These are phyloP conservation scores for Nemophila menziesii DNA, from an alignment of 257 asterid species.

Conservation along the genomic window DNA sequence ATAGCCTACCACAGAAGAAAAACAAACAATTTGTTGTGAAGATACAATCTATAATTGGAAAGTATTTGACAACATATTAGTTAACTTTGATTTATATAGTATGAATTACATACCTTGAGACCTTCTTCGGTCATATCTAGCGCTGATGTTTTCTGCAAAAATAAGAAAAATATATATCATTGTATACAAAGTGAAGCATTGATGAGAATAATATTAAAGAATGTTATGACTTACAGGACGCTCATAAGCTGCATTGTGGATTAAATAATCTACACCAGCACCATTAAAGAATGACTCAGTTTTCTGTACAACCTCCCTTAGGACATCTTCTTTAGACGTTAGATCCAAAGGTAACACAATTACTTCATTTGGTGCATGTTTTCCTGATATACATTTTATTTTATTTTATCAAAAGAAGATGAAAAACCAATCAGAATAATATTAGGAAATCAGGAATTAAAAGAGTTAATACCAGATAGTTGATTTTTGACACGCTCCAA, in stretches of 20 bases:
- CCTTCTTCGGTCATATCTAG: slow-evolving; percentile 74
- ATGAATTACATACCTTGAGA: slow-evolving; percentile 81
- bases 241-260: slow-evolving; percentile 96
- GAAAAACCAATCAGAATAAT: neutral
- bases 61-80: neutral
- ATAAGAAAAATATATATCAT: slow-evolving; percentile 19
- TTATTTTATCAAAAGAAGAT: neutral
- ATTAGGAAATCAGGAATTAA: slow-evolving; percentile 2
- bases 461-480: slow-evolving; percentile 43
- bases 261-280: slow-evolving; percentile 89
- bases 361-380: slow-evolving; percentile 71
- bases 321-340: slow-evolving; percentile 59
- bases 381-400: slow-evolving; percentile 40
- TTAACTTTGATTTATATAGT: neutral
- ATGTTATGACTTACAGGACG: slow-evolving; percentile 66
- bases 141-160: slow-evolving; percentile 78
- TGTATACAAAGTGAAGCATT: slow-evolving; percentile 12
- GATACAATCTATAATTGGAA: neutral
- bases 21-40: neutral
- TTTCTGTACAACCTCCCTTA: slow-evolving; percentile 53
- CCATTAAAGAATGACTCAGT: slow-evolving; percentile 72
- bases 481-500: slow-evolving; percentile 64
- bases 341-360: slow-evolving; percentile 79
- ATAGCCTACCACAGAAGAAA: slow-evolving; percentile 55
- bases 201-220: neutral